These are phyloP conservation scores for Emergomyces africanus DNA, from an alignment of 2,329 filamentous ascomycete species.

Conservation along the genomic window DNA sequence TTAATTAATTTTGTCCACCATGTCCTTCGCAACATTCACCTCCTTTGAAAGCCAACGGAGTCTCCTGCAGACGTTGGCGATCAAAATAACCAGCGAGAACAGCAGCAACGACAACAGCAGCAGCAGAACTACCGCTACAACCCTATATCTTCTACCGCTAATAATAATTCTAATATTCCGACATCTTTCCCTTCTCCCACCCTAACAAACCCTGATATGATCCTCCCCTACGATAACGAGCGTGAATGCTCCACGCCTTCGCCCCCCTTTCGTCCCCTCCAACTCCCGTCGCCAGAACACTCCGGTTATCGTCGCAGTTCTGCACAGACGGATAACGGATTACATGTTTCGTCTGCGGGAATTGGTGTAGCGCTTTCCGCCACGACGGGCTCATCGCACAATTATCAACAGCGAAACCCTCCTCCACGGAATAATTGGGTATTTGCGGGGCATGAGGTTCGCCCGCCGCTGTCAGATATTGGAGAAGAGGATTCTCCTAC, in stretches of 20 bases:
- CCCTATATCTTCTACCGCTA: background rate
- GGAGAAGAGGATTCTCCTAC: constrained; percentile 27
- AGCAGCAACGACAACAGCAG: background rate
- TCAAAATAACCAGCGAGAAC: background rate
- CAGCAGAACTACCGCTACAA: background rate
- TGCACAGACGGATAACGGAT: background rate
- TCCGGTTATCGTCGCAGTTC: constrained; percentile 19
- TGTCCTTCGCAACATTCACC: background rate
- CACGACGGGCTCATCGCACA: constrained; percentile 11
- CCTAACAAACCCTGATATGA: constrained; percentile 89
- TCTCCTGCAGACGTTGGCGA: background rate
- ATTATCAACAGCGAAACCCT: constrained; percentile 12
- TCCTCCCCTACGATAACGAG: constrained; percentile 59
- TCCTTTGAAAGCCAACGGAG: constrained; percentile 1
- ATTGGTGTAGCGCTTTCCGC: constrained; percentile 6
- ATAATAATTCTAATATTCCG: background rate
- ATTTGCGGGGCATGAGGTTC: constrained; percentile 25
- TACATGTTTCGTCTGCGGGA: background rate
- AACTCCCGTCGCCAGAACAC: constrained; percentile 30
- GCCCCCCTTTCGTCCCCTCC: constrained; percentile 39
- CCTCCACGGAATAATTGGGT: constrained; percentile 22
- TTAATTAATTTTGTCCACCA: background rate
- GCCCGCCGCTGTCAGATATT: constrained; percentile 33
- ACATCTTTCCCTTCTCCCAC: constrained; percentile 54
- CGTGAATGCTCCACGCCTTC: constrained; percentile 36